Evolutionary conservation across 1,139 yeast species (phyloP), one percentile per base, ranked within the genome.

Genomic region (Keqinozyma sinolaborantium): DNA sequence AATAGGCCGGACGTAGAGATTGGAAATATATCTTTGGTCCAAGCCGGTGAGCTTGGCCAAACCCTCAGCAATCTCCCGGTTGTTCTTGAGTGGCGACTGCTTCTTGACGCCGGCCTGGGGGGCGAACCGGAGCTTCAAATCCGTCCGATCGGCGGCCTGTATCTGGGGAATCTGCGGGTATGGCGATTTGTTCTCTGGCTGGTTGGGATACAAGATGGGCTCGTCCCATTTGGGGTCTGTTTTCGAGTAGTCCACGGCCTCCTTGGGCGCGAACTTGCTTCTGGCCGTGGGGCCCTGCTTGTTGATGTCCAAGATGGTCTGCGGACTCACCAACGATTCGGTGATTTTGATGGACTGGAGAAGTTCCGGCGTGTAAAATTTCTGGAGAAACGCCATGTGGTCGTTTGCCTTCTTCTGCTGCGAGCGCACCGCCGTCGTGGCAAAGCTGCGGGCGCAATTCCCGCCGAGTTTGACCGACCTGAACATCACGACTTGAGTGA

Each of bases 271-370:
- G 24, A 60, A 64, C 28, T 45, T 53, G 14, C 72, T 61, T 25
- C 45, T 47, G 4, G 56, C 59, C 24, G 49, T 46, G 29, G 49
- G 49, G 6, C 71, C 72, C 28, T 47, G 51, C 37, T 56, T 56
- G 39, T 56, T 51, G 36, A 66, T 47, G 16, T 56, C 53, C 36
- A 67, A 53, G 31, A 62, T 73, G 43, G 77, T 73, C 33, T 73
- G 64, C 12, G 95, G 94, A 11, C 77, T 68, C 32, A 87, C 79
- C 24, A 76, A 70, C 4, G 84, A 67, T 59, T 90, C 96, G 2
- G 97, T 83, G 31, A 83, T 71, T 46, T 84, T 67, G 46, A 90
- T 86, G 34, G 95, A 79, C 50, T 86, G 83, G 41, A 90, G 73
- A 32, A 88, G 67, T 36, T 80, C 82, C 18, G 87, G 87, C 7